Evolutionary conservation across 2,329 filamentous ascomycete genomes (phyloP), one percentile per base, ranked within the genome.

Genomic region (Daldinia sp.): DNA sequence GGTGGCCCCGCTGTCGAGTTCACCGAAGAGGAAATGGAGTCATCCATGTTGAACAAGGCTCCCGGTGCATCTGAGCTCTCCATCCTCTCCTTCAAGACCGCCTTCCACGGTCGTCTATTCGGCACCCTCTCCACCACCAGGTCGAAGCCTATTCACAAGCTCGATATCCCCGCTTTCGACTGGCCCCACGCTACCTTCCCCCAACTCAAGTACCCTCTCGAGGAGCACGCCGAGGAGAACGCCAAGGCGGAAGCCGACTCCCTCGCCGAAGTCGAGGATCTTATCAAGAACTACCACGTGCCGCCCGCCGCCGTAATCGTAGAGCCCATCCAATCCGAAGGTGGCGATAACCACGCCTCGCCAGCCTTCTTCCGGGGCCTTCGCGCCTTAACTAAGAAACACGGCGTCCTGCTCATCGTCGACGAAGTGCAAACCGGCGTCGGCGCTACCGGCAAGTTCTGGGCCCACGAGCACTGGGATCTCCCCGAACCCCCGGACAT

Each of bases 401-500:
- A 93, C 80, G 84, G 88, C 70, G 86, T 96, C 27, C 87, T 96
- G 60, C 83, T 97, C 77, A 97, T 97, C 74, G 93, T 96, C 67
- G 93, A 97, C 76, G 93, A 97, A 80, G 93, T 97, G 9, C 93
- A 97, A 81, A 97, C 93, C 5, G 94, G 93, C 76, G 90, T 97
- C 23, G 94, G 94, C 71, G 93, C 94, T 35, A 97, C 93, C 0
- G 93, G 93, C 72, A 93, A 92, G 78, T 96, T 97, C 87, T 97
- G 93, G 93, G 93, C 94, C 7, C 94, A 97, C 82, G 93, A 97
- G 73, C 94, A 97, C 87, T 97, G 93, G 93, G 85, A 91, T 77
- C 85, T 97, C 41, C 75, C 84, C 50, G 81, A 87, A 32, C 91
- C 93, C 7, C 93, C 93, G 0, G 93, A 97, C 81, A 95, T 97